Percentiles rank a stretch among this genome's conserved stretches.
Evolutionary conservation across 2,329 filamentous ascomycete species (phyloP).

Genomic region (Tolypocladium paradoxum): DNA sequence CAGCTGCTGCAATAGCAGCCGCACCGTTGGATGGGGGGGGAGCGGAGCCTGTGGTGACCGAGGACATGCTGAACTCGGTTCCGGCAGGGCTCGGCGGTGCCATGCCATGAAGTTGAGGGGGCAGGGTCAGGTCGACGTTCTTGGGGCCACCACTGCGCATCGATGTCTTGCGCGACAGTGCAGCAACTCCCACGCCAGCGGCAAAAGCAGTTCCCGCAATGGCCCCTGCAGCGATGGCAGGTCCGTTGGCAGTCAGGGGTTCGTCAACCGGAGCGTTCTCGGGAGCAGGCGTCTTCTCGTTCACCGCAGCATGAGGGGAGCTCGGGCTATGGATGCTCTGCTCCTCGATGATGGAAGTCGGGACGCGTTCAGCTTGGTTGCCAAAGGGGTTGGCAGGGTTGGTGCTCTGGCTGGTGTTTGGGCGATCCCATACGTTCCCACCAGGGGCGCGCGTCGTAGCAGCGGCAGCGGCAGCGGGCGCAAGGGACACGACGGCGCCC

Average conservation of each 20-base stretch:
- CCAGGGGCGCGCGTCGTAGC: constrained; percentile 15
- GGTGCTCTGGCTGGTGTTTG: constrained; percentile 31
- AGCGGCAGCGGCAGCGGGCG: constrained; percentile 13
- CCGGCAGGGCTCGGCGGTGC: constrained; percentile 48
- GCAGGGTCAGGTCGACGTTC: constrained; percentile 43
- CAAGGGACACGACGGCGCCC: constrained; percentile 29
- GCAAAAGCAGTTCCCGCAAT: constrained; percentile 18
- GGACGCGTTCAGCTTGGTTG: constrained; percentile 41
- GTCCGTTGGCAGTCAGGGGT: constrained; percentile 26
- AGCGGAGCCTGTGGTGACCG: constrained; percentile 35
- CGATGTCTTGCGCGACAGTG: constrained; percentile 42
- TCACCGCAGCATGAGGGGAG: constrained; percentile 10
- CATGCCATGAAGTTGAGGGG: constrained; percentile 19
- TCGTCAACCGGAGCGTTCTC: constrained; percentile 13
- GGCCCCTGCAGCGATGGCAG: constrained; percentile 17
- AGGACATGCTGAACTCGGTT: constrained; percentile 51
- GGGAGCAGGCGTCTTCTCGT: background rate
- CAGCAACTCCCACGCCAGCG: constrained; percentile 25
- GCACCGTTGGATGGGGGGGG: constrained; percentile 29
- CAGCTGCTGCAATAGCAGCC: constrained; percentile 51
- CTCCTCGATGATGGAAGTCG: constrained; percentile 30
- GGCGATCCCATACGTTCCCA: constrained; percentile 36
- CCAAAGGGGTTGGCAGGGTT: constrained; percentile 63
- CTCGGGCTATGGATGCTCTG: constrained; percentile 8
- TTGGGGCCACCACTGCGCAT: constrained; percentile 41